A percentile compares a stretch with the other conserved stretches of the same genome.
Conservation (phyloP, 805 yeast species). For the Yarrowia divulgata region DNA sequence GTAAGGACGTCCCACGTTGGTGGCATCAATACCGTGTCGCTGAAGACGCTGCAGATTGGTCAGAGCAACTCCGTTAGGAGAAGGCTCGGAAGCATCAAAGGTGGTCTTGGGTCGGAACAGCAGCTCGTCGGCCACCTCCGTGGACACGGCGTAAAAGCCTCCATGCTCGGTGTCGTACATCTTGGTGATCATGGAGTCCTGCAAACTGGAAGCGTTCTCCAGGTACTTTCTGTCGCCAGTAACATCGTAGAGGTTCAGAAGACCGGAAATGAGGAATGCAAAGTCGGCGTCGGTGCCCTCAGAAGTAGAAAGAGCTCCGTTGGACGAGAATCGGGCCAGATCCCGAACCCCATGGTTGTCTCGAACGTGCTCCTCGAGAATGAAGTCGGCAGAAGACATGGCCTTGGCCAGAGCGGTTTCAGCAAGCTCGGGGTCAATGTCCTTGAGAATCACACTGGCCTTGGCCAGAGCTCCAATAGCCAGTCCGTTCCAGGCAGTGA, state of each 20-base stretch:
- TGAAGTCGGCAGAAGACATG: conserved; percentile 45
- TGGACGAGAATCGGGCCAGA: conserved; percentile 44
- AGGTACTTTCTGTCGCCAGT: conserved; percentile 47
- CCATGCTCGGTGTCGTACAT: conserved; percentile 51
- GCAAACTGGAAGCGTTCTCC: conserved; percentile 49
- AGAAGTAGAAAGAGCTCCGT: conserved; percentile 40
- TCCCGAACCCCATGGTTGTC: conserved; percentile 43
- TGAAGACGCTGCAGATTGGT: conserved; percentile 48
- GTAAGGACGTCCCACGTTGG: conserved; percentile 23
- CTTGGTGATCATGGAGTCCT: conserved; percentile 47
- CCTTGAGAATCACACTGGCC: conserved; percentile 45
- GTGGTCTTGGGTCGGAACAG: conserved; percentile 51
- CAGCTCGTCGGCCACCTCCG: conserved; percentile 44
- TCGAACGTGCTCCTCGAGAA: conserved; percentile 42
- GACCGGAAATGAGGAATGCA: conserved; percentile 50
- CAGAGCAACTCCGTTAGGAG: conserved; percentile 51
- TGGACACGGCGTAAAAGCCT: conserved; percentile 48
- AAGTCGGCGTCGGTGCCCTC: conserved; percentile 52
- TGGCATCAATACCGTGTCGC: conserved; percentile 36
- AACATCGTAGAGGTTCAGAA: conserved; percentile 51
- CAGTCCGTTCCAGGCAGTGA: conserved; percentile 52
- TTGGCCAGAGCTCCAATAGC: conserved; percentile 52
- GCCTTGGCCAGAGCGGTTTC: conserved; percentile 46
- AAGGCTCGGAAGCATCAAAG: conserved; percentile 52
- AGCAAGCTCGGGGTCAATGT: conserved; percentile 41